Conservation (phyloP, 2,329 filamentous ascomycete genomes). For the Neonectria hederae region DNA sequence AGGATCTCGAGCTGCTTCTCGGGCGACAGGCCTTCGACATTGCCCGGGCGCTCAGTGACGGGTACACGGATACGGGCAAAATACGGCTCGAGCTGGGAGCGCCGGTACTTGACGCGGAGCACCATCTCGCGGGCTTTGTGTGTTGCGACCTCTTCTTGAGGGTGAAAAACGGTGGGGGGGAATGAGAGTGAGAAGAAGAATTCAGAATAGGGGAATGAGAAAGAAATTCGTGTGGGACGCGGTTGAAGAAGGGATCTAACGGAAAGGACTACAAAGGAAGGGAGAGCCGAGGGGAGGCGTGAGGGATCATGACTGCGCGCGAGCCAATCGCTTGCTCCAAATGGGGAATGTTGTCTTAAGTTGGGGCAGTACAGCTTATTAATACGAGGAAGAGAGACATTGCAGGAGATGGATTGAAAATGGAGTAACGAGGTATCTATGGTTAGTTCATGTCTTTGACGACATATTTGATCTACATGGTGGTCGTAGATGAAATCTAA, state of each 20-base stretch:
- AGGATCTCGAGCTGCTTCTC: conserved; percentile 44
- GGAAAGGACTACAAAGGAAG: not conserved
- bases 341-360: conserved; percentile 1
- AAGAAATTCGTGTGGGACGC: not conserved
- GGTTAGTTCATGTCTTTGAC: not conserved
- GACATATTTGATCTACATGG: not conserved
- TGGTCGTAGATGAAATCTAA: not conserved
- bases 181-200: not conserved
- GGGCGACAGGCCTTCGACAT: conserved; percentile 17
- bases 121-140: not conserved
- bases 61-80: conserved; percentile 28
- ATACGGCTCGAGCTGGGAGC: conserved; percentile 25
- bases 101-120: conserved; percentile 15
- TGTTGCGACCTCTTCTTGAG: not conserved
- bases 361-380: not conserved
- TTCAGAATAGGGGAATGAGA: not conserved
- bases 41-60: conserved; percentile 5
- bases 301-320: not conserved
- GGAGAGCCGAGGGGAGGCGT: not conserved
- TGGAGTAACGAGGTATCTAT: not conserved
- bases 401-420: not conserved
- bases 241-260: not conserved
- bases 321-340: conserved; percentile 2
- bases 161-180: too few relatives aligned
- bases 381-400: not conserved